A percentile compares a stretch with the other conserved stretches of the same genome.
These are phyloP conservation scores for Pirum gemmata DNA, from an alignment of 78 protist genomes.

Conservation along the genomic window DNA sequence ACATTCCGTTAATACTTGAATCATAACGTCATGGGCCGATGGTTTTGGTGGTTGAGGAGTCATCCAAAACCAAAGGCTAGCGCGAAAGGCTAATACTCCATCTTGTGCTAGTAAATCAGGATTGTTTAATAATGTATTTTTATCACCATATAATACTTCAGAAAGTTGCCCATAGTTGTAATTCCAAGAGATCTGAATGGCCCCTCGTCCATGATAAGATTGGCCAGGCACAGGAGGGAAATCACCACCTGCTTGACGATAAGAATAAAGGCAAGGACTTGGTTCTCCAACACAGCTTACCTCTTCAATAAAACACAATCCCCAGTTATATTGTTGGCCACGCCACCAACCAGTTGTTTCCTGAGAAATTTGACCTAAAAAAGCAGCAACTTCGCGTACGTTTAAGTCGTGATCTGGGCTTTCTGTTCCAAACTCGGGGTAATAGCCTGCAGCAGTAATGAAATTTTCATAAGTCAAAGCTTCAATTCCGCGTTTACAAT, in stretches of 20 bases:
- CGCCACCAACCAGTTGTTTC: slow-evolving; percentile 44
- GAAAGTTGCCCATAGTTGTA: slow-evolving; percentile 37
- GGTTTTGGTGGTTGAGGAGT: slow-evolving; percentile 3
- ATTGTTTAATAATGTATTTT: slow-evolving; percentile 4
- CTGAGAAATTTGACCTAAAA: slow-evolving; percentile 36
- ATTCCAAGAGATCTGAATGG: slow-evolving; percentile 29
- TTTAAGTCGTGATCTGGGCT: not conserved
- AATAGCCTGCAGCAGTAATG: not conserved
- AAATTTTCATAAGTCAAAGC: slow-evolving; percentile 16
- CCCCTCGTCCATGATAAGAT: slow-evolving; percentile 44
- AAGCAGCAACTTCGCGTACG: slow-evolving; percentile 13
- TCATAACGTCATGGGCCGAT: not conserved
- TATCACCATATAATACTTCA: not conserved
- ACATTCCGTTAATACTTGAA: not conserved
- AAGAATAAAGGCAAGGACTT: not conserved
- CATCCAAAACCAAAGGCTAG: slow-evolving; percentile 26
- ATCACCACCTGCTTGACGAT: not conserved
- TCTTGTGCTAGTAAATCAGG: not conserved
- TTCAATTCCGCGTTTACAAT: slow-evolving; percentile 5
- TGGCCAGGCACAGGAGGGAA: slow-evolving; percentile 29
- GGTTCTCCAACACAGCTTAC: not conserved
- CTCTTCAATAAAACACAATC: slow-evolving; percentile 26
- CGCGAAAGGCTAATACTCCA: slow-evolving; percentile 32
- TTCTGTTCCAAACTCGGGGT: slow-evolving; percentile 21
- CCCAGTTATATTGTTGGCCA: slow-evolving; percentile 13